A percentile compares a stretch with the other conserved stretches of the same genome.
Evolutionary conservation across 352 stramenopile species (phyloP).

Genomic region (Thalassiosira livingstoniorum): DNA sequence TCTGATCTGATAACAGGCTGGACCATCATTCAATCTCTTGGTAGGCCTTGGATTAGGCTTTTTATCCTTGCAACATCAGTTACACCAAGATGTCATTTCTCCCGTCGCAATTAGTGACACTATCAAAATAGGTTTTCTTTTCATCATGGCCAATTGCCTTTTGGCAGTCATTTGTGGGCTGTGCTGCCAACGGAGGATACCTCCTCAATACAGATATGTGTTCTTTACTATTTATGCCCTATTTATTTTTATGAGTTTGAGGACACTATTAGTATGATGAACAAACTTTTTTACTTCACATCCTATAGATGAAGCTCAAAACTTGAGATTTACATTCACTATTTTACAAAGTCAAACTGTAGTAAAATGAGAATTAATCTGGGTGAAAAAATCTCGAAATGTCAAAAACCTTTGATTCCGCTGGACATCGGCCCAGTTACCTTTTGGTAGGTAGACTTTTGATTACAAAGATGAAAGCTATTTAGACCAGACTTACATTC

Average conservation of each 20-base stretch:
- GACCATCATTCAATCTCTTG: conserved; percentile 66
- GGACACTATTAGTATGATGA: conserved; percentile 17
- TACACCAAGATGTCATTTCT: conserved; percentile 39
- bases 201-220: conserved; percentile 44
- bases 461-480: too few relatives aligned
- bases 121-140: conserved; percentile 60
- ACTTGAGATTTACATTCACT: too few relatives aligned
- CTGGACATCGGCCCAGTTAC: too few relatives aligned
- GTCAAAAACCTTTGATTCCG: too few relatives aligned
- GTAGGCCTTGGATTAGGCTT: conserved; percentile 50
- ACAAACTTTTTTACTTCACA: not conserved
- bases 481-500: too few relatives aligned
- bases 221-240: conserved; percentile 50
- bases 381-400: too few relatives aligned
- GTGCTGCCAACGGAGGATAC: conserved; percentile 43
- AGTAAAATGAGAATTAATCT: too few relatives aligned
- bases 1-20: conserved; percentile 1
- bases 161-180: conserved; percentile 53
- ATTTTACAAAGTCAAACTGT: too few relatives aligned
- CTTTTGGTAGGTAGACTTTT: too few relatives aligned
- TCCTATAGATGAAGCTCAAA: too few relatives aligned
- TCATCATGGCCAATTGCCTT: conserved; percentile 63
- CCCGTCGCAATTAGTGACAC: conserved; percentile 44
- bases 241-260: conserved; percentile 47
- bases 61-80: conserved; percentile 38